Evolutionary conservation across 805 yeast genomes (phyloP), one percentile per base, ranked within the genome.

Genomic region (Hanseniaspora taiwanica): DNA sequence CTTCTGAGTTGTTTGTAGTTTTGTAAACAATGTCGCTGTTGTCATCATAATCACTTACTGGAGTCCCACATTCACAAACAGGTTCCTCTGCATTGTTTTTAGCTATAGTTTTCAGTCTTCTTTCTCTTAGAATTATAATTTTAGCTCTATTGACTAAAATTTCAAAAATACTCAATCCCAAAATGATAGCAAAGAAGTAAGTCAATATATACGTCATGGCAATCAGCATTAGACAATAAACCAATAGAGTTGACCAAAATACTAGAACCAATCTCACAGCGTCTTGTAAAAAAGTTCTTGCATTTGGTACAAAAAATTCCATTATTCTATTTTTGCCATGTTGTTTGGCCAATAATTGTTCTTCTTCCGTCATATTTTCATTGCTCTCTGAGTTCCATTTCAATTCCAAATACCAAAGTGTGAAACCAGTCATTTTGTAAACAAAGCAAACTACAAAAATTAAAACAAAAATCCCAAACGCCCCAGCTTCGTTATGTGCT

Each of bases 171-270:
- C 86, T 69, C 44, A 79, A 61, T 9, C 93, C 93, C 14, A 76
- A 49, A 14, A 78, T 72, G 23, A 79, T 76, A 2, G 83, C 89
- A 59, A 81, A 81, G 56, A 81, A 78, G 48, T 81, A 81, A 0
- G 74, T 59, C 36, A 79, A 48, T 7, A 79, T 69, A 53, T 66
- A 81, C 32, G 80, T 66, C 93, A 81, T 81, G 5, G 81, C 80
- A 13, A 76, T 86, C 61, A 81, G 67, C 93, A 81, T 81, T 50
- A 81, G 59, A 27, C 78, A 78, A 53, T 76, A 81, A 10, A 81
- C 78, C 37, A 81, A 53, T 67, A 80, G 64, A 17, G 81, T 79
- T 2, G 81, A 72, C 14, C 74, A 54, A 46, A 81, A 76, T 9
- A 76, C 68, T 19, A 81, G 47, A 0, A 68, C 27, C 14, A 78